Base-by-base conservation (phyloP, 1,284 basidiomycete species). In the Stereum hirsutum region DNA sequence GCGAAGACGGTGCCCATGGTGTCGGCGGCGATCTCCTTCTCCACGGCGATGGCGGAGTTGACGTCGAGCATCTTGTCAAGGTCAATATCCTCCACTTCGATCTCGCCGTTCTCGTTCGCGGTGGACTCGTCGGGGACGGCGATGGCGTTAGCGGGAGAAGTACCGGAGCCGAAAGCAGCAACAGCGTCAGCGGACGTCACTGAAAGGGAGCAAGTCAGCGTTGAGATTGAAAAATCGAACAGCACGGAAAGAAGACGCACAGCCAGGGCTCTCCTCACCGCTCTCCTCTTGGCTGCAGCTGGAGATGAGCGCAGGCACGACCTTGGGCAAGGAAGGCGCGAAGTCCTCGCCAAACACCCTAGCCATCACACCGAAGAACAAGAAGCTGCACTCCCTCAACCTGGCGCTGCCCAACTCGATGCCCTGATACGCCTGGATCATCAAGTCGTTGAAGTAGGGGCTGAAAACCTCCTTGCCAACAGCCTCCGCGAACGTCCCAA, bases 11-110 rank as follows among this genome's bases (percentile, higher is more conserved):
- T 87, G 45, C 95, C 92, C 49, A 99, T 84, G 24, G 95, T 92
- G 62, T 99, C 95, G 30, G 93, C 92, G 5, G 96, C 95, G 46
- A 98, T 96, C 70, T 99, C 96, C 69, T 99, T 99, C 73, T 99
- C 96, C 46, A 99, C 92, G 42, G 94, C 95, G 52, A 99, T 87
- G 36, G 94, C 94, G 55, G 88, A 92, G 71, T 94, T 97, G 52
- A 95, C 91, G 51, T 94, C 90, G 56, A 94, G 75, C 57, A 86
- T 65, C 58, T 86, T 87, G 56, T 89, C 89, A 34, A 91, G 66
- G 54, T 94, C 86, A 50, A 91, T 63, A 51, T 95, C 89, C 52
- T 94, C 91, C 46, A 89, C 68, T 52, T 95, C 91, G 42, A 81
- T 65, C 43, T 80, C 77, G 35, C 72, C 68, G 49, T 81, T 15